Evolutionary conservation across 2,329 filamentous ascomycete species (phyloP), one percentile per base, ranked within the genome.

Genomic region (Xylariaceae sp.): DNA sequence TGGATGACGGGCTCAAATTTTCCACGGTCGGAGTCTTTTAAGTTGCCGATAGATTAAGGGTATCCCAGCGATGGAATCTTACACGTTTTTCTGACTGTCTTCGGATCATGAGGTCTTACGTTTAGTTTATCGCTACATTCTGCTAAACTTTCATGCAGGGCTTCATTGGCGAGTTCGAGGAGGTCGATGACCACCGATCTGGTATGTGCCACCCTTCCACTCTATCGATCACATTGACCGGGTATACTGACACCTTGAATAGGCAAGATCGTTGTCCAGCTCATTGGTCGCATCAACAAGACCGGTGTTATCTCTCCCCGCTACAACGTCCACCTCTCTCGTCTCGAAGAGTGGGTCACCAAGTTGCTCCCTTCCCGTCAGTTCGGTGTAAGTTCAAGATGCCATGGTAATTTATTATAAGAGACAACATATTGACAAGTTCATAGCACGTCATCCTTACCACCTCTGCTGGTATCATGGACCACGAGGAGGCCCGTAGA

Each of bases 321-420:
- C 79, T 99, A 96, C 90, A 97, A 97, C 87, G 90, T 99, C 80
- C 92, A 93, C 79, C 92, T 99, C 75, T 82, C 85, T 74, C 94
- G 99, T 74, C 86, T 99, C 76, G 94, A 99, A 90, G 97, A 97
- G 86, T 99, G 94, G 94, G 92, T 97, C 73, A 91, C 96, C 82
- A 96, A 96, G 88, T 89, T 99, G 76, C 87, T 99, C 68, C 94
- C 94, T 70, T 92, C 94, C 70, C 94, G 94, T 97, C 94, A 99
- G 83, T 99, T 99, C 86, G 94, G 94, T 76, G 62, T 62, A 54
- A 56, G 59, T 58, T 51, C 2, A 13, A 13, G n/a, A 45, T 51
- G 13, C 35, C 15, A 7, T 35, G 8, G 3, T 5, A n/a, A 34
- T 5, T 5, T 51, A 44, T 2, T n/a, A 13, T 30, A 3, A 39